These are phyloP conservation scores for Fusarium humuli DNA, from an alignment of 2,329 filamentous ascomycete genomes.

Conservation along the genomic window DNA sequence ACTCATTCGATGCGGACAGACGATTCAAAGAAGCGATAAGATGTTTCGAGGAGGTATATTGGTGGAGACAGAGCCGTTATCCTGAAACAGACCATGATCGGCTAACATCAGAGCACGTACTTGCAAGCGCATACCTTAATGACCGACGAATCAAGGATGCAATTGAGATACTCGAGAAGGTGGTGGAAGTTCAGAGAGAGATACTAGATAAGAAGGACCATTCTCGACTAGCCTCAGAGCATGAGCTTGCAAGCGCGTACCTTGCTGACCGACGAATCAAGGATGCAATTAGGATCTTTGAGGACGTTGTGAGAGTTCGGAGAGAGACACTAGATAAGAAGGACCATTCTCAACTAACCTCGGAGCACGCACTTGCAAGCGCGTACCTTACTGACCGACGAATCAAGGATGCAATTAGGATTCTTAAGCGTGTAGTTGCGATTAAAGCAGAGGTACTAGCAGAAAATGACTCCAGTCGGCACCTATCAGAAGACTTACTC, in stretches of 20 bases:
- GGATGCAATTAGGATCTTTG: not conserved
- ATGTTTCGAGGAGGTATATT: not conserved
- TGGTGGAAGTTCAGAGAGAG: not conserved
- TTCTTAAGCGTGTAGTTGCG: not conserved
- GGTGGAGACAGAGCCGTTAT: not conserved
- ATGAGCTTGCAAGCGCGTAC: not conserved
- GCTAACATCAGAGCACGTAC: rapidly evolving
- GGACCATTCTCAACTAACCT: not conserved
- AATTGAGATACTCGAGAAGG: not conserved
- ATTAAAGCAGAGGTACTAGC: too few relatives aligned
- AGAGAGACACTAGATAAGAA: not conserved
- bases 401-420: not conserved
- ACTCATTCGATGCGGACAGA: rapidly evolving
- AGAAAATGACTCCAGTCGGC: too few relatives aligned
- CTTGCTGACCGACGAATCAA: rapidly evolving
- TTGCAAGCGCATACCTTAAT: not conserved
- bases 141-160: not conserved
- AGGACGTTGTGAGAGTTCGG: not conserved
- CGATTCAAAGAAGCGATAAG: not conserved
- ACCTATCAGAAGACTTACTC: too few relatives aligned
- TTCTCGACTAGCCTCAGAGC: not conserved
- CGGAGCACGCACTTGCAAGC: not conserved
- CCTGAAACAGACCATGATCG: not conserved
- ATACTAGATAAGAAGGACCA: not conserved
- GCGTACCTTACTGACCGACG: not conserved